These are phyloP conservation scores for Hypoxylon sp. DNA, from an alignment of 2,329 filamentous ascomycete species.

Conservation along the genomic window DNA sequence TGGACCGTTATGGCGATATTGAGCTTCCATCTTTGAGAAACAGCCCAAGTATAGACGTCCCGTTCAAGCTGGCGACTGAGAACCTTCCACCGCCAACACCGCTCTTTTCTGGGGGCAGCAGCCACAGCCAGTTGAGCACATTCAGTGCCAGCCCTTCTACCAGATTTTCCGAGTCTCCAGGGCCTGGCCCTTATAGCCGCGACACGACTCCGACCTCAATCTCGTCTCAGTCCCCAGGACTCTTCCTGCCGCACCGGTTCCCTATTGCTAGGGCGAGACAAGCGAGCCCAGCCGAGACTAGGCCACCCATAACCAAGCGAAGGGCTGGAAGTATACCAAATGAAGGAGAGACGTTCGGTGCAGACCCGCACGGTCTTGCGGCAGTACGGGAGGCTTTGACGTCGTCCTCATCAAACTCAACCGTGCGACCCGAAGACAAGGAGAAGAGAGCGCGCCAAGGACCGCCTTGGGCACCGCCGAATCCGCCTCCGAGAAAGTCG, in stretches of 20 bases:
- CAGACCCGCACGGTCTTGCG: conserved; percentile 66
- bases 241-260: conserved; percentile 58
- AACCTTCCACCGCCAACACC: conserved; percentile 73
- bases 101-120: conserved; percentile 67
- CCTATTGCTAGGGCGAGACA: conserved; percentile 59
- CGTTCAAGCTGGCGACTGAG: conserved; percentile 67
- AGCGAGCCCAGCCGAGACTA: conserved; percentile 61
- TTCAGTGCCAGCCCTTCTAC: conserved; percentile 78
- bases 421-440: conserved; percentile 63
- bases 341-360: conserved; percentile 54
- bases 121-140: conserved; percentile 59
- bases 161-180: conserved; percentile 75
- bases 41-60: conserved; percentile 54
- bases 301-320: conserved; percentile 68
- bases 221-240: conserved; percentile 75
- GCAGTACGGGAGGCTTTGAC: conserved; percentile 73
- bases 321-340: conserved; percentile 63
- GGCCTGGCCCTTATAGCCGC: conserved; percentile 74
- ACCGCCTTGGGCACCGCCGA: conserved; percentile 61
- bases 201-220: conserved; percentile 82
- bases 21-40: conserved; percentile 49
- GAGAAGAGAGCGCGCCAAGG: conserved; percentile 55
- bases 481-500: conserved; percentile 68
- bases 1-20: conserved; percentile 66
- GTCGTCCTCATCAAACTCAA: conserved; percentile 77